Evolutionary conservation across 345 rosid genomes (phyloP).

Genomic region (Abelmoschus esculentus): DNA sequence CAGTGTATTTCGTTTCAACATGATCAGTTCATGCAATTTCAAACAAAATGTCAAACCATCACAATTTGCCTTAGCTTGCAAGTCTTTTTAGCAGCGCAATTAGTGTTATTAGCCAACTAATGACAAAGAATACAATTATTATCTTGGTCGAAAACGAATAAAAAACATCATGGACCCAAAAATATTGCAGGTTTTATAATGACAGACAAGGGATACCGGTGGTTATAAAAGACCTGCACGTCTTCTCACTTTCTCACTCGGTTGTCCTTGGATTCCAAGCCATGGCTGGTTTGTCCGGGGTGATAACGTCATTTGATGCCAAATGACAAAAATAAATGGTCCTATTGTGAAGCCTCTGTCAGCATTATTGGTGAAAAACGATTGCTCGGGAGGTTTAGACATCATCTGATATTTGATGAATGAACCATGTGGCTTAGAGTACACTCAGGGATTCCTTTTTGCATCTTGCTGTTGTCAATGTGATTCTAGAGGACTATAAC

Average conservation of each 20-base stretch:
- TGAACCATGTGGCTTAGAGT: background rate
- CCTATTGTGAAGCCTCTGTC: background rate
- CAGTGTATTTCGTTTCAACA: background rate
- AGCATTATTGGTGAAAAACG: conserved; percentile 7
- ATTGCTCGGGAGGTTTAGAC: background rate
- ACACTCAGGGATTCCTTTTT: background rate
- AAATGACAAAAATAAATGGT: background rate
- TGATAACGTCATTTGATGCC: background rate
- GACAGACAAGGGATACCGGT: conserved; percentile 1
- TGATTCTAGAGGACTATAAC: background rate
- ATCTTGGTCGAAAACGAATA: background rate
- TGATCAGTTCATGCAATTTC: background rate
- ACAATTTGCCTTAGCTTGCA: background rate
- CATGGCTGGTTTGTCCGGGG: background rate
- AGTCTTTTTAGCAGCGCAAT: background rate
- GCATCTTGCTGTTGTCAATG: background rate
- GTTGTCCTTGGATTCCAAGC: conserved; percentile 9
- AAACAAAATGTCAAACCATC: background rate
- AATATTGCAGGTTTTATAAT: background rate
- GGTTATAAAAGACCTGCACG: conserved; percentile 1
- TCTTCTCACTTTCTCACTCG: conserved; percentile 10
- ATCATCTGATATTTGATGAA: background rate
- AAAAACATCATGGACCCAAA: conserved; percentile 12
- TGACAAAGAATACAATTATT: background rate
- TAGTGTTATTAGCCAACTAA: conserved; percentile 7